A percentile compares a stretch with the other conserved stretches of the same genome.
Conservation (phyloP, 2,329 filamentous ascomycete species). For the Ilyonectria robusta region DNA sequence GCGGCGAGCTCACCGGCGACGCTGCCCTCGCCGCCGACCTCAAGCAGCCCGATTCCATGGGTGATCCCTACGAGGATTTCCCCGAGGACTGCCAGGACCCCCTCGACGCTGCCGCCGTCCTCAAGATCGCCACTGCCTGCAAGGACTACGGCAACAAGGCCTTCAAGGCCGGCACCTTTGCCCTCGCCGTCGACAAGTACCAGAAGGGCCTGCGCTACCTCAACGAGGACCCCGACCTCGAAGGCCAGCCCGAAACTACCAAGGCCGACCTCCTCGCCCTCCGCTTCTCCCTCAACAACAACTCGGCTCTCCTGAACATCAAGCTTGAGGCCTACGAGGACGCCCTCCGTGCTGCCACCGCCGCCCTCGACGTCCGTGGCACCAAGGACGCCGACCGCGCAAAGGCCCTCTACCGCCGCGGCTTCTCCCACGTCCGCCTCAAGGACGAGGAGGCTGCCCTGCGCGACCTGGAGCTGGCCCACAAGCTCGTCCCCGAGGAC, state of each 20-base stretch:
- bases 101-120: conserved; percentile 76
- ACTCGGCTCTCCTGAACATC: conserved; percentile 86
- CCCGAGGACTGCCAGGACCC: conserved; percentile 83
- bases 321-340: conserved; percentile 83
- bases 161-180: conserved; percentile 84
- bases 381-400: conserved; percentile 84
- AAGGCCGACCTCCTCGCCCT: conserved; percentile 78
- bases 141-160: conserved; percentile 95
- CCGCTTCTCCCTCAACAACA: conserved; percentile 89
- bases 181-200: conserved; percentile 88
- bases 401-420: conserved; percentile 91
- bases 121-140: conserved; percentile 85
- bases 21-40: conserved; percentile 77
- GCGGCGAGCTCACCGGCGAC: conserved; percentile 84
- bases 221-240: conserved; percentile 84
- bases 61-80: conserved; percentile 95
- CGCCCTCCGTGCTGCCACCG: conserved; percentile 77
- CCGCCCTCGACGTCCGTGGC: conserved; percentile 78
- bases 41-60: conserved; percentile 82
- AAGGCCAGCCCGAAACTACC: conserved; percentile 79
- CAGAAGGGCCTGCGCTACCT: conserved; percentile 93
- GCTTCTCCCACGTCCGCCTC: conserved; percentile 78
- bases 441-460: conserved; percentile 90
- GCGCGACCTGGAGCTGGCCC: conserved; percentile 81
- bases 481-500: conserved; percentile 81